Evolutionary conservation across 2,329 filamentous ascomycete genomes (phyloP), one percentile per base, ranked within the genome.

Genomic region (Aschersonia sp.): DNA sequence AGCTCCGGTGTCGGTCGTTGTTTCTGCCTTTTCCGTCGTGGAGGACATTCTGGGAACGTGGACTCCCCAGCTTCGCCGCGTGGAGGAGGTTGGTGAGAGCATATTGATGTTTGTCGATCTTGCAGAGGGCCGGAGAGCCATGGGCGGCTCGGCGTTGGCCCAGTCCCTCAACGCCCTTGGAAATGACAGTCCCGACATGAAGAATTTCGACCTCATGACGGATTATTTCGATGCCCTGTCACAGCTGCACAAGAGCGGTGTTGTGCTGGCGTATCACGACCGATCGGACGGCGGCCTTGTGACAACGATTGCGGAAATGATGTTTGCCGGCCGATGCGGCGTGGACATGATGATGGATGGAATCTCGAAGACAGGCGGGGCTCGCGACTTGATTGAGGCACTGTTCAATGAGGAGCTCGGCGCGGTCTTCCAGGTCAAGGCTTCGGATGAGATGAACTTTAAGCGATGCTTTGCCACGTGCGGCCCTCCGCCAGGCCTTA

Each of bases 381-480:
- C 77, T 43, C 72, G 80, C 1, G 70, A 80, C 57, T 66, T 94
- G 14, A 69, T 95, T 6, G 79, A 87, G 48, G 77, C 84, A 0
- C 76, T 98, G 22, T 97, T 98, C 77, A 95, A 89, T 62, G 92
- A 97, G 65, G 92, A 97, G 62, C 78, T 97, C 22, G 92, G 92
- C 53, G 90, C 89, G 12, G 84, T 97, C 32, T 97, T 97, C 80
- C 92, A 98, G 65, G 81, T 97, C 47, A 83, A 85, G 55, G 88
- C 87, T 64, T 74, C 77, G 46, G 82, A 95, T 55, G 86, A 95
- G 65, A 83, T 76, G 49, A 79, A 83, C 51, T 97, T 97, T 75
- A 83, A 83, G 58, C 77, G 84, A 49, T 94, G 87, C 60, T 95
- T 97, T 61, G 87, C 89, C 32, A 94, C 87, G 6, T 94, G 86